Evolutionary conservation across 2,329 filamentous ascomycete species (phyloP).

Genomic region (Aureobasidium leucospermi): DNA sequence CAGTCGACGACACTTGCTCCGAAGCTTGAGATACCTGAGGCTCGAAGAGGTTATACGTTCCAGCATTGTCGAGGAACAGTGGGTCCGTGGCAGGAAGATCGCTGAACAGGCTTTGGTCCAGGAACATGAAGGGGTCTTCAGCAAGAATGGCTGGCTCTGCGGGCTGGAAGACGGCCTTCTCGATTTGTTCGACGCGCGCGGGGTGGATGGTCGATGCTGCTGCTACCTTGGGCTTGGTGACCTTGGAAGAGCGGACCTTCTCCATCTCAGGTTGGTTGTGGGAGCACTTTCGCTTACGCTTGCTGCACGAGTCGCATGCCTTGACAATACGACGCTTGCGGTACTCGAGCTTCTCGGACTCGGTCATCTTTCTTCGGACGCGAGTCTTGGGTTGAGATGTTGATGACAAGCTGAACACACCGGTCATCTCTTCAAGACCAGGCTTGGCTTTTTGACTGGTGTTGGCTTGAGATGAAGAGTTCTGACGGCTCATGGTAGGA

Average conservation of each 20-base stretch:
- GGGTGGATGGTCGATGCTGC: not conserved
- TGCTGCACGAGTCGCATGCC: slow-evolving; percentile 30
- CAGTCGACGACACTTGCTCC: not conserved
- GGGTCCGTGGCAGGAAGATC: slow-evolving; percentile 19
- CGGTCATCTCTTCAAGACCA: slow-evolving; percentile 31
- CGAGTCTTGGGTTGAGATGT: slow-evolving; percentile 28
- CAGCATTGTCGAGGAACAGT: slow-evolving; percentile 17
- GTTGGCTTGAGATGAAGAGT: not conserved
- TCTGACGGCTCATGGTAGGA: slow-evolving; percentile 12
- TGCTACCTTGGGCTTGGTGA: slow-evolving; percentile 9
- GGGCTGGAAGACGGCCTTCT: not conserved
- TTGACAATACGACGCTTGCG: slow-evolving; percentile 31
- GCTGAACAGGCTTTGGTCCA: slow-evolving; percentile 4
- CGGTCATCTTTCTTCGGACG: slow-evolving; percentile 31
- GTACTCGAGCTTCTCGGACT: slow-evolving; percentile 31
- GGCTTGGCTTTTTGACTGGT: slow-evolving; percentile 13
- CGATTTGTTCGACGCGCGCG: not conserved
- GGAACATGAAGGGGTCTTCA: slow-evolving; percentile 13
- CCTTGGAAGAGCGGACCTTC: slow-evolving; percentile 17
- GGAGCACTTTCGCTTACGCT: slow-evolving; percentile 28
- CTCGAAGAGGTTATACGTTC: slow-evolving; percentile 18
- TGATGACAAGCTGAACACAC: slow-evolving; percentile 30
- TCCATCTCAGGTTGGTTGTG: slow-evolving; percentile 24
- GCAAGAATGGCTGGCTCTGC: not conserved
- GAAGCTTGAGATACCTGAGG: not conserved